Base-by-base conservation (phyloP, 2,329 filamentous ascomycete genomes). In the Lasiodiplodia hormozganensis region DNA sequence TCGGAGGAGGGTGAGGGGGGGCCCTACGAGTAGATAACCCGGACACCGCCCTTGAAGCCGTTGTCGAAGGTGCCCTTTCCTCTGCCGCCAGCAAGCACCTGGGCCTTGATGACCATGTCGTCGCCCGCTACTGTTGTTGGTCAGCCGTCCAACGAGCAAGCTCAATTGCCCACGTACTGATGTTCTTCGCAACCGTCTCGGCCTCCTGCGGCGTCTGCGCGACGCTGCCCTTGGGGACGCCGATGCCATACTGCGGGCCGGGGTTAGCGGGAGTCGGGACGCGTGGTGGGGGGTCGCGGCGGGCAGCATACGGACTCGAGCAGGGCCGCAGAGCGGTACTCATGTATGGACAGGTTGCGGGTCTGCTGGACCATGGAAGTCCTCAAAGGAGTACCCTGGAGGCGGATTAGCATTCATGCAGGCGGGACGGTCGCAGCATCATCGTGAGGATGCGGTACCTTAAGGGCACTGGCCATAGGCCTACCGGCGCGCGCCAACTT, bases 21-120 rank as follows among this genome's bases (percentile, higher is more conserved):
- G n/a, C 21, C 87, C 77, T 82, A 89, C 86, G 95, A 98, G 89
- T 98, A 99, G 84, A 99, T 97, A 78, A 99, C 94, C 77, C 96
- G 90, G 76, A 99, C 96, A 86, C 96, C 96, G 78, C 96, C 96
- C 88, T 99, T 99, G 81, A 99, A 90, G 77, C 96, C 96, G 84
- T 97, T 98, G 85, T 97, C 94, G 80, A 99, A 99, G 76, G 90
- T 91, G 75, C 96, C 96, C 88, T 99, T 99, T 84, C 96, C 96
- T 86, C 96, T 92, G 73, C 96, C 96, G 84, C 96, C 96, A 71
- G 96, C 96, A 72, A 99, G 92, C 70, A 99, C 96, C 86, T 99
- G 96, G 71, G 96, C 96, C 89, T 99, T 99, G 88, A 99, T 98
- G 76, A 99, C 96, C 89, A 97, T 95, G 82, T 99, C 96, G 80